Percentiles rank a stretch among this genome's conserved stretches.
phyloP scores from a whole-genome alignment of 2,329 filamentous ascomycete species.

The Botrytis squamosa region DNA sequence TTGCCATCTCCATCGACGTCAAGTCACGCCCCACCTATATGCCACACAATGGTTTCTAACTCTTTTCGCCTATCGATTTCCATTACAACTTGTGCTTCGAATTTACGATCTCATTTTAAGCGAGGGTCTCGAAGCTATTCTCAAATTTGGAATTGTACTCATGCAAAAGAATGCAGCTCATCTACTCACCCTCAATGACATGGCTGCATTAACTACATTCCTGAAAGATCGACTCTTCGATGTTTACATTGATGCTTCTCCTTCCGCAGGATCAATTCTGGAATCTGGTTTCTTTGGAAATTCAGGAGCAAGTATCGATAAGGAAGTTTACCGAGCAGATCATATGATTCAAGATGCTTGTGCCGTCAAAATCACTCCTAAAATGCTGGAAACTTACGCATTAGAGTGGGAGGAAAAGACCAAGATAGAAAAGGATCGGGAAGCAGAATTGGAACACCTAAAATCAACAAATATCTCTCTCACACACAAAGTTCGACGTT shows the following conservation, averaged over 20 bases:
- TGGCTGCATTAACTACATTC: conserved; percentile 84
- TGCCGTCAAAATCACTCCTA: conserved; percentile 78
- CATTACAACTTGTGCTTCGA: conserved; percentile 88
- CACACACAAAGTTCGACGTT: conserved; percentile 71
- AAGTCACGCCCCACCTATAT: conserved; percentile 88
- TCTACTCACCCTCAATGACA: conserved; percentile 82
- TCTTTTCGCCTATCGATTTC: conserved; percentile 97
- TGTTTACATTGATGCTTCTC: conserved; percentile 92
- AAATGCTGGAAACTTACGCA: conserved; percentile 77
- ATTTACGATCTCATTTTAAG: conserved; percentile 96
- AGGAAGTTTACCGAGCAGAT: conserved; percentile 93
- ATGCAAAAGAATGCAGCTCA: conserved; percentile 90
- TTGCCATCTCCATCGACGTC: conserved; percentile 84
- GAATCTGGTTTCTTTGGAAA: conserved; percentile 98
- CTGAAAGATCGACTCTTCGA: conserved; percentile 94
- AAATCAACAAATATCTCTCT: conserved; percentile 65
- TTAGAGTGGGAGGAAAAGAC: conserved; percentile 91
- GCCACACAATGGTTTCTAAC: conserved; percentile 99
- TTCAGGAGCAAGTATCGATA: conserved; percentile 83
- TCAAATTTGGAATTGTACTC: conserved; percentile 90
- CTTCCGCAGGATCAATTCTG: conserved; percentile 86
- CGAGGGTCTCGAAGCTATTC: conserved; percentile 86
- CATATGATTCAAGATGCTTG: conserved; percentile 91
- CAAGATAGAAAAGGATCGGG: conserved; percentile 75
- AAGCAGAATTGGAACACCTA: conserved; percentile 75